These are phyloP conservation scores for Prunus mira DNA, from an alignment of 306 rosid genomes.

Conservation along the genomic window DNA sequence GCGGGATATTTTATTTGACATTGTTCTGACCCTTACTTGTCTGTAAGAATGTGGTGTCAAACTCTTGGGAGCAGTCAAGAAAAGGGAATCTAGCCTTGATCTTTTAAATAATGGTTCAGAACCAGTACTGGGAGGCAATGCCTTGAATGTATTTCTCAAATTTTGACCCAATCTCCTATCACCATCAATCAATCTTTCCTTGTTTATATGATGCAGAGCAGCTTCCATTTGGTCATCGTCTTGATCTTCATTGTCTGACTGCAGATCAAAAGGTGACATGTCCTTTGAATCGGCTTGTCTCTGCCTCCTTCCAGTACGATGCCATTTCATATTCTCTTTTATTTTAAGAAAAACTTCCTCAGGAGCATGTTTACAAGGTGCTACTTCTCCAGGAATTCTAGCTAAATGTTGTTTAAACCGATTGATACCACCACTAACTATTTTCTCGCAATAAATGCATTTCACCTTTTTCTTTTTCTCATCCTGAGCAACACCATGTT, in stretches of 20 bases:
- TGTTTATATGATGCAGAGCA: conserved; percentile 51
- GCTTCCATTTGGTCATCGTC: conserved; percentile 65
- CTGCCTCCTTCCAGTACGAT: conserved; percentile 89
- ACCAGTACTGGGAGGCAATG: conserved; percentile 49
- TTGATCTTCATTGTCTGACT: conserved; percentile 73
- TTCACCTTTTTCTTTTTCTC: conserved; percentile 97
- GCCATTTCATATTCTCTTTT: conserved; percentile 99
- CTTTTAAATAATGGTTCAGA: conserved; percentile 78
- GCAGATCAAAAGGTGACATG: conserved; percentile 49
- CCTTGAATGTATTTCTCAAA: conserved; percentile 47
- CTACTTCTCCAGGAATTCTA: conserved; percentile 98
- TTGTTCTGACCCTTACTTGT: conserved; percentile 55
- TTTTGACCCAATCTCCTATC: conserved; percentile 69
- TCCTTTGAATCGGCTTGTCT: conserved; percentile 69
- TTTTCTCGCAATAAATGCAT: conserved; percentile 88
- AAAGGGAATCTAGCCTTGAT: conserved; percentile 83
- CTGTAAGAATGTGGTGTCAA: conserved; percentile 65
- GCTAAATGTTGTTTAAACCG: conserved; percentile 97
- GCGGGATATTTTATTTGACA: conserved; percentile 51
- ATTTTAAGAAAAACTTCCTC: conserved; percentile 82
- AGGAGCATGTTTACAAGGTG: conserved; percentile 92
- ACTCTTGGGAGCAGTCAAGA: conserved; percentile 57
- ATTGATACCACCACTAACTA: conserved; percentile 95
- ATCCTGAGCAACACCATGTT: conserved; percentile 94
- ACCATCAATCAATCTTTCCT: conserved; percentile 53